Evolutionary conservation across 176 grass and related monocot species (phyloP), one percentile per base, ranked within the genome.

Genomic region (Rhynchospora tenuis): DNA sequence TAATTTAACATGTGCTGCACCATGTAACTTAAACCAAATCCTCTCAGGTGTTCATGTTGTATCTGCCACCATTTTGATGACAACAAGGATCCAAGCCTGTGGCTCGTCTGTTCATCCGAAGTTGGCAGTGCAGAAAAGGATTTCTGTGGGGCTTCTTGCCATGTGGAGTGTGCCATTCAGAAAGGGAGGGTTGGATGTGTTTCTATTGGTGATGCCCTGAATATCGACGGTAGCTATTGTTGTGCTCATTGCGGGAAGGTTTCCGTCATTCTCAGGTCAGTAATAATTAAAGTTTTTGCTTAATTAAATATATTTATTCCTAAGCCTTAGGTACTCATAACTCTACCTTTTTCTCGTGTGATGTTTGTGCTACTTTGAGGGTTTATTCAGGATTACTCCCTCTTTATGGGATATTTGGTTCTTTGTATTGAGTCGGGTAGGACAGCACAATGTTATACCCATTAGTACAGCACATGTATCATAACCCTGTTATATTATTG

Each of bases 21-120:
- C 13, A 62, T 54, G 23, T 68, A 82, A 67, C 24, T 46, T 47
- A 47, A 80, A 52, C 31, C 62, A 11, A 56, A 82, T 47, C 43
- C 10, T 81, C 33, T 47, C 33, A 82, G 80, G 86, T 99, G 96
- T 65, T 99, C 96, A 57, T 99, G 96, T 81, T 99, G 89, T 87
- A 91, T 99, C 86, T 99, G 96, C 66, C 96, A 93, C 69, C 90
- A 81, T 63, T 99, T 99, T 85, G 96, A 99, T 91, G 96, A 99
- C 85, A 99, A 99, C 76, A 99, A 99, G 79, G 96, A 99, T 71
- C 96, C 96, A 69, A 99, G 96, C 87, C 83, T 93, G 65, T 99
- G 96, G 96, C 79, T 99, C 17, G 96, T 99, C 66, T 99, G 96
- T 86, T 58, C 83, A 81, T 93, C 96, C 83, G 96, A 99, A 89